Percentiles rank a stretch among this genome's conserved stretches.
These are phyloP conservation scores for Penicillium fuscoglaucum DNA, from an alignment of 2,329 filamentous ascomycete species.

Conservation along the genomic window DNA sequence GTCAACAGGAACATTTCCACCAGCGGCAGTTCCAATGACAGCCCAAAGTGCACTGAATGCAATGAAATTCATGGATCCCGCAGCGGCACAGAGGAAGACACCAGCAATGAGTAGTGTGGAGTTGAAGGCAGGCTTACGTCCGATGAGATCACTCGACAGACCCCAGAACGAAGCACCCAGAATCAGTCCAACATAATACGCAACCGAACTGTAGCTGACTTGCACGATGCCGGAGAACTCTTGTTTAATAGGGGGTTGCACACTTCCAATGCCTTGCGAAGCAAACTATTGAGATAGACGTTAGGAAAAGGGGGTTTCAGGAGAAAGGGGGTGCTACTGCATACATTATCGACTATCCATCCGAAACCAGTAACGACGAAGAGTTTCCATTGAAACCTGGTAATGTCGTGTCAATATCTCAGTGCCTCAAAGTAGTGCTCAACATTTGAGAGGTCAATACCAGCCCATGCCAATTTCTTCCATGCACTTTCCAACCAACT, in stretches of 20 bases:
- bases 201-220: constrained; percentile 36
- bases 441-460: constrained; percentile 20
- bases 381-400: constrained; percentile 57
- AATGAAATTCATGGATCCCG: constrained; percentile 29
- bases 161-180: constrained; percentile 52
- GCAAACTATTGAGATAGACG: constrained; percentile 15
- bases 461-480: constrained; percentile 33
- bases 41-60: constrained; percentile 33
- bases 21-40: constrained; percentile 30
- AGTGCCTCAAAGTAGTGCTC: background rate
- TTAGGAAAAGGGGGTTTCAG: background rate
- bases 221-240: constrained; percentile 29
- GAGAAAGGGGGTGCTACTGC: background rate
- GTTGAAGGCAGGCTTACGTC: constrained; percentile 50
- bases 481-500: constrained; percentile 29
- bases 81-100: constrained; percentile 28
- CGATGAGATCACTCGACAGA: constrained; percentile 44
- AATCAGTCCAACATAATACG: constrained; percentile 45
- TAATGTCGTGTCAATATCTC: constrained; percentile 3
- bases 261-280: constrained; percentile 33
- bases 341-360: constrained; percentile 65
- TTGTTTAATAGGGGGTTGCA: constrained; percentile 31
- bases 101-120: constrained; percentile 47
- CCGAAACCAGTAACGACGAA: constrained; percentile 68
- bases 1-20: constrained; percentile 31